phyloP scores from a whole-genome alignment of 1,139 yeast species.

The Sugiyamaella pinicola region DNA sequence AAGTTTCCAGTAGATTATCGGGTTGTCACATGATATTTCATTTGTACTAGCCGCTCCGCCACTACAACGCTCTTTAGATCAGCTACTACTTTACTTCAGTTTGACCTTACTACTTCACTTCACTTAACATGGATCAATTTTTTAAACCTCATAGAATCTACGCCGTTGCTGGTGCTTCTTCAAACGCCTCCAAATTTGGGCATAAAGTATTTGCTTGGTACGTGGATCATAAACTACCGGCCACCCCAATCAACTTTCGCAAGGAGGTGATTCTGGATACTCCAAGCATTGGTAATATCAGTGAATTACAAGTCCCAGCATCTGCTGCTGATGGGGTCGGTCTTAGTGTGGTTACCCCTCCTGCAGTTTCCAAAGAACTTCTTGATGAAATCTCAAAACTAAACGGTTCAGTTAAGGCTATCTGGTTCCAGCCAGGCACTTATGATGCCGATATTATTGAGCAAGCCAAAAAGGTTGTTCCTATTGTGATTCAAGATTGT shows the following conservation, averaged over 20 bases:
- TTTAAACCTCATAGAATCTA: conserved; percentile 56
- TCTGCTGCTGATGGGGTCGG: conserved; percentile 35
- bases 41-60: no score
- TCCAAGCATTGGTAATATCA: conserved; percentile 46
- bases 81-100: no score
- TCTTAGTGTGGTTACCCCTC: conserved; percentile 68
- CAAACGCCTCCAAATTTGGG: conserved; percentile 68
- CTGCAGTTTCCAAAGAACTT: conserved; percentile 55
- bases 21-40: no score
- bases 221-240: conserved; percentile 57
- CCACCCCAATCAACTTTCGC: conserved; percentile 59
- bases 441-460: conserved; percentile 59
- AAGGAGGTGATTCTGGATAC: conserved; percentile 57
- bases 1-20: no score
- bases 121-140: conserved; percentile 44
- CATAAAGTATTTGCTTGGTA: conserved; percentile 74
- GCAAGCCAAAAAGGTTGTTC: conserved; percentile 44
- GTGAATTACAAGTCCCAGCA: conserved; percentile 41
- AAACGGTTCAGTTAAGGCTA: conserved; percentile 50
- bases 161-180: conserved; percentile 75
- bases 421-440: conserved; percentile 87
- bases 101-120: background rate
- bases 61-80: no score
- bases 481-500: conserved; percentile 63
- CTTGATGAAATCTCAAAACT: conserved; percentile 48